Percentiles rank a stretch among this genome's conserved stretches.
Evolutionary conservation across 2,329 filamentous ascomycete species (phyloP).

Genomic region (Mycosphaerella arachidis): DNA sequence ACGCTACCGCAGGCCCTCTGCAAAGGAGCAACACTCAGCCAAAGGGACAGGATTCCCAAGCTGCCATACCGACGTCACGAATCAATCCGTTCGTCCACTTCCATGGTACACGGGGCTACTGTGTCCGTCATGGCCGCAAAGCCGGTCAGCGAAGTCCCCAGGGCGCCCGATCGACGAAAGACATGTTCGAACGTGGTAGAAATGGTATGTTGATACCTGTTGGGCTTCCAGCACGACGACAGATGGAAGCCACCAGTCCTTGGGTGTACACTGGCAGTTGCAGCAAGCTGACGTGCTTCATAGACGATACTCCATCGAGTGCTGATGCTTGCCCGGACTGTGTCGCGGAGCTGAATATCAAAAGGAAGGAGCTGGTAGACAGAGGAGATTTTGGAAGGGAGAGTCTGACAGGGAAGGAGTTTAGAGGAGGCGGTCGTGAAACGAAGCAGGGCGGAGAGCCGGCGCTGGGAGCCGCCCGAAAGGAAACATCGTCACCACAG

Average conservation of each 20-base stretch:
- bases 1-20: conserved; percentile 1
- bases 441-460: background rate
- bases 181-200: conserved; percentile 25
- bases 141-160: conserved; percentile 3
- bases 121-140: conserved; percentile 31
- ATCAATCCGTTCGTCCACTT: conserved; percentile 18
- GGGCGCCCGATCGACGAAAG: conserved; percentile 16
- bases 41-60: background rate
- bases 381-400: background rate
- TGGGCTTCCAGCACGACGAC: conserved; percentile 22
- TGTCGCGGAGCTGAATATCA: conserved; percentile 28
- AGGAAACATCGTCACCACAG: too few species aligned
- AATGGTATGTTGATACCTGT: conserved; percentile 30
- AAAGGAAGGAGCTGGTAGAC: conserved; percentile 18
- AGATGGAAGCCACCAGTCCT: conserved; percentile 31
- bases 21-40: background rate
- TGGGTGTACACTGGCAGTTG: conserved; percentile 18
- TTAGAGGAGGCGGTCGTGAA: background rate
- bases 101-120: conserved; percentile 25
- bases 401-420: conserved; percentile 2
- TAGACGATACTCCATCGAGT: conserved; percentile 10
- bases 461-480: background rate
- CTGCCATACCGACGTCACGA: background rate
- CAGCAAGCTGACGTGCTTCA: conserved; percentile 11
- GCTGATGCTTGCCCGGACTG: conserved; percentile 32